phyloP scores from a whole-genome alignment of 352 stramenopile species.

The Phytophthora fragariae region DNA sequence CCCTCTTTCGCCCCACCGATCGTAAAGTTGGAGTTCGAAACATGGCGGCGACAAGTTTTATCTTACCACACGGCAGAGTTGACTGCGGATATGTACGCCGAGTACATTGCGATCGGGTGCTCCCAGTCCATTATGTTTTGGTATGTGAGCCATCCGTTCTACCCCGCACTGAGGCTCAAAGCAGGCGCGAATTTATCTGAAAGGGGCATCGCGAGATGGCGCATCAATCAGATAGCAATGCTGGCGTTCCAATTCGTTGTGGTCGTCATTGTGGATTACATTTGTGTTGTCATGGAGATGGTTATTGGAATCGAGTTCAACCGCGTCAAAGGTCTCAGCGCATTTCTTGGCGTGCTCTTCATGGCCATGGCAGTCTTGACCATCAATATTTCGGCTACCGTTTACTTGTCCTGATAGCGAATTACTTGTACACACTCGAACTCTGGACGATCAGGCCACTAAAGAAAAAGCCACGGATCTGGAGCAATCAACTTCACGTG shows the following conservation, averaged over 20 bases:
- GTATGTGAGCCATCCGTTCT: constrained; percentile 35
- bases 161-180: constrained; percentile 12
- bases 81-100: constrained; percentile 37
- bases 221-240: constrained; percentile 2
- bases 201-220: neutral
- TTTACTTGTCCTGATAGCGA: constrained; percentile 1
- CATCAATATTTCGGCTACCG: constrained; percentile 4
- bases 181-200: neutral
- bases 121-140: constrained; percentile 36
- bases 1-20: neutral
- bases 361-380: constrained; percentile 7
- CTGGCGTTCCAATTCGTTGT: constrained; percentile 9
- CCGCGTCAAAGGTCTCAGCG: constrained; percentile 12
- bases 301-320: constrained; percentile 22
- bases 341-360: constrained; percentile 32
- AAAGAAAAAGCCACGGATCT: too few species aligned
- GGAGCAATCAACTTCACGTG: constrained; percentile 16
- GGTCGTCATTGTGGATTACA: constrained; percentile 23
- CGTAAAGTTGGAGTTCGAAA: constrained; percentile 2
- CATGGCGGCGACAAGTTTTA: constrained; percentile 15
- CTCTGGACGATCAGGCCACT: too few species aligned
- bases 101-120: constrained; percentile 51
- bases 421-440: too few species aligned
- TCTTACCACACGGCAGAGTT: constrained; percentile 20
- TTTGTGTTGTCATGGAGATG: constrained; percentile 33